Base-by-base conservation (phyloP, 2,329 filamentous ascomycete genomes). In the Cercospora janseana region DNA sequence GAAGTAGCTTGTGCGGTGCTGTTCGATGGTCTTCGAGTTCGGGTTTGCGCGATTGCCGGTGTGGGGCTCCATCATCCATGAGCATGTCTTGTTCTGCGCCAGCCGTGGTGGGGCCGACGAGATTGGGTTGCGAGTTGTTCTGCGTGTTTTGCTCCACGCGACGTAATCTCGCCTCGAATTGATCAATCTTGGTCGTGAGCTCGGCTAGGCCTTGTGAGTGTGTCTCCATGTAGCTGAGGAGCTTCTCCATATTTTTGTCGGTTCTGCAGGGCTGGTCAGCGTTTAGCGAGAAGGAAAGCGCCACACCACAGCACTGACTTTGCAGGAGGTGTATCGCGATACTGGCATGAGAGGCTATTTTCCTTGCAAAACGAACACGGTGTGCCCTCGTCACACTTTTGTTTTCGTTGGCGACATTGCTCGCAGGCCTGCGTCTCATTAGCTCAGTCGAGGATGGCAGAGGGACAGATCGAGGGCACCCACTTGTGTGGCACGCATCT, bases 1-100 rank as follows among this genome's bases (percentile, higher is more conserved):
- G 76, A 71, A 97, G 73, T 13, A 97, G 74, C 55, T 90, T 81
- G 43, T 93, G 88, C 1, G 90, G 90, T n/a, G 89, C 82, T 0
- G 91, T 96, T 0, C 88, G 94, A 64, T 97, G 92, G 59, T 95
- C 88, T 21, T 84, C 80, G 1, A 89, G 87, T 49, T 95, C 87
- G 1, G 86, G 81, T 10, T 87, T 79, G 42, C 1, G 78, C 10
- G 16, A 24, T 31, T 26, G 10, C 29, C 31, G 38, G 18, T 41
- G 24, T 21, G 41, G 24, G 32, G 42, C 41, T 27, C 48, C 75
- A 10, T 57, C 63, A 57, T 48, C 59, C 57, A 31, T 47, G 10
- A 43, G 38, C 35, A 26, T 20, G 15, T 53, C 48, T 6, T 37
- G 27, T 24, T 58, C 50, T 7, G 55, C 46, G 18, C 51, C 50